Percentiles rank a stretch among this genome's conserved stretches.
phyloP scores from a whole-genome alignment of 352 stramenopile genomes.

The Globisporangium ultimum region DNA sequence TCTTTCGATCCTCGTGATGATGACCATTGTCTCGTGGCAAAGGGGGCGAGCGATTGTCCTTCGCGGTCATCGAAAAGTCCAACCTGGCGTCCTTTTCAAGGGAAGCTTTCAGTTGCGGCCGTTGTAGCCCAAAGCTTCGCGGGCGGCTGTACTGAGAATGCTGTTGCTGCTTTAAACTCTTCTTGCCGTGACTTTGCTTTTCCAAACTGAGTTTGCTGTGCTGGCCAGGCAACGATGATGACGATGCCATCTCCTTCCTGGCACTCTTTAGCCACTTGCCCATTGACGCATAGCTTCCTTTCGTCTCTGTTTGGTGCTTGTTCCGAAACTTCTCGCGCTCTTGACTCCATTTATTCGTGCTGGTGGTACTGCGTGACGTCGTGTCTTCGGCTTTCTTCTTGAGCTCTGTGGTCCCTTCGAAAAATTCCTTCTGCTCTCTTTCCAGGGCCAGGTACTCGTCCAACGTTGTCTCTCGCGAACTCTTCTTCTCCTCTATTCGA shows the following conservation, averaged over 20 bases:
- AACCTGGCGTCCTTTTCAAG: neutral
- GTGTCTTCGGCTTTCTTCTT: constrained; percentile 4
- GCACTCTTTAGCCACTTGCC: constrained; percentile 9
- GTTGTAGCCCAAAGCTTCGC: neutral
- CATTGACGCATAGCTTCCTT: constrained; percentile 12
- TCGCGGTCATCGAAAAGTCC: neutral
- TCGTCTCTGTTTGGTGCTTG: constrained; percentile 15
- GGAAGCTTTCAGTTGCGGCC: neutral
- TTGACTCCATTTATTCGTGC: constrained; percentile 16
- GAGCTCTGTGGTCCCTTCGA: constrained; percentile 6
- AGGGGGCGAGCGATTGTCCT: neutral
- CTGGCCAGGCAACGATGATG: neutral
- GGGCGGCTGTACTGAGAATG: neutral
- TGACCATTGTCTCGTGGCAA: neutral
- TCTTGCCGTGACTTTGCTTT: neutral
- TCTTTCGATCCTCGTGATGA: neutral
- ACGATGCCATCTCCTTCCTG: neutral
- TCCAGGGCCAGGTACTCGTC: constrained; percentile 33
- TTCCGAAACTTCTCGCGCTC: constrained; percentile 16
- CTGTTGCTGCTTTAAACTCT: neutral
- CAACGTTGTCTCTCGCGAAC: constrained; percentile 10
- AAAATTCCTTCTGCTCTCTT: constrained; percentile 14
- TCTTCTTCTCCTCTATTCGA: constrained; percentile 29
- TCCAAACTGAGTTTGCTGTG: neutral
- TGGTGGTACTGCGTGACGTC: neutral